Base-by-base conservation (phyloP, 257 asterid species). In the Gentiana straminea region DNA sequence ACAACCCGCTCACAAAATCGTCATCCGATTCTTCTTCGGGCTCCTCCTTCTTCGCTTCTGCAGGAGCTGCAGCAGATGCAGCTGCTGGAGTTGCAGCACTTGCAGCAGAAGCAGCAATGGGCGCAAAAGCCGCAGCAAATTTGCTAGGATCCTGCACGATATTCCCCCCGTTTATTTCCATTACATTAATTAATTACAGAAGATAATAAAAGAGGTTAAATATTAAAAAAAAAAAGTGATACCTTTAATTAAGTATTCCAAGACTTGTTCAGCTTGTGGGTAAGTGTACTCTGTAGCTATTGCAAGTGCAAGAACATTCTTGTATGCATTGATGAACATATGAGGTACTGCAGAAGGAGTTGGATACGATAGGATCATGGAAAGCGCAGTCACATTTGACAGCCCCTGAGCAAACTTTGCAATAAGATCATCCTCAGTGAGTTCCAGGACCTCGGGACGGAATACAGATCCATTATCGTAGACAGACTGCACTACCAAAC, bases 391-490 rank as follows among this genome's bases (percentile, higher is more conserved):
- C 3, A 59, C 51, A 55, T 64, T 73, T 52, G 64, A 15, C 36
- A 73, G 59, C 41, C 78, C 78, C 12, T 54, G 44, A 49, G 64
- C 59, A 65, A 73, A 73, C 58, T 55, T 68, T 8, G 15, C 10
- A 3, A 44, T 51, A 32, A 73, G 57, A 58, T 73, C 78, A 61
- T 73, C 61, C 8, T 73, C 78, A 13, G 72, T 68, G 13, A 73
- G 69, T 8, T 65, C 58, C 57, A 73, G 78, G 49, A 73, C 56
- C 66, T 61, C 66, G 13, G 78, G 72, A 13, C 51, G 56, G 53
- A 73, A 73, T 7, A 68, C 72, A 7, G 75, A 68, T 35, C 78
- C 75, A 68, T 65, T 64, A 32, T 73, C 78, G 13, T 68, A 73
- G 33, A 73, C 72, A 53, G 58, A 37, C 52, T 65, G 62, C 41